Evolutionary conservation across 139 green algal genomes (phyloP).

Genomic region (Chlorella sp.): DNA sequence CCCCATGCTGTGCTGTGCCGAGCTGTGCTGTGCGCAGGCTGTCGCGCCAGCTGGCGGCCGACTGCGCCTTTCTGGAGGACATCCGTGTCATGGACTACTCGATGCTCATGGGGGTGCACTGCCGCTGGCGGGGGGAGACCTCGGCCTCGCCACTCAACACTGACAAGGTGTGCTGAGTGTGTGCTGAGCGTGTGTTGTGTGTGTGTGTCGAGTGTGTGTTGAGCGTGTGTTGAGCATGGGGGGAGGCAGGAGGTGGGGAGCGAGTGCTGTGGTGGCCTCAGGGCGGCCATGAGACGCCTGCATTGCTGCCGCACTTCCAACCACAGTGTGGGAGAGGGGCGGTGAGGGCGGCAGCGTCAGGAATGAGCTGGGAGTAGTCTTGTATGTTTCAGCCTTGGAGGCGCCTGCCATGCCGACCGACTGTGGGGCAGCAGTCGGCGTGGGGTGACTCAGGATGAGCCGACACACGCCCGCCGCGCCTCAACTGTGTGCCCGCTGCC

Average conservation of each 20-base stretch:
- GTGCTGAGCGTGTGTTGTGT: not conserved
- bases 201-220: not conserved
- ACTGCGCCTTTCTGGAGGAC: constrained; percentile 72
- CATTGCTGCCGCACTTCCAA: not conserved
- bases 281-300: no score
- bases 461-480: not conserved
- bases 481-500: no score
- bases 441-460: not conserved
- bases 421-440: no score
- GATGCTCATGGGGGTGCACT: constrained; percentile 75
- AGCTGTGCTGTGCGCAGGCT: constrained; percentile 32
- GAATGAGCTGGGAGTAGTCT: no score
- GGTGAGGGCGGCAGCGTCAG: no score
- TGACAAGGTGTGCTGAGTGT: constrained; percentile 8
- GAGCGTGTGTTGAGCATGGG: no score
- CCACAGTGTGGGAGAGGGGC: no score
- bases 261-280: no score
- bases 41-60: constrained; percentile 62
- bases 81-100: constrained; percentile 86
- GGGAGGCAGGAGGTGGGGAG: no score
- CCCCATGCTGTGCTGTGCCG: not conserved
- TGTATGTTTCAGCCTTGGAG: no score
- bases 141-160: constrained; percentile 24
- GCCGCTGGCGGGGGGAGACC: constrained; percentile 18
- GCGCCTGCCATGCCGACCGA: no score